Evolutionary conservation across 371 early-diverging fungal genomes (phyloP), one percentile per base, ranked within the genome.

Genomic region (Mortierella sp.): DNA sequence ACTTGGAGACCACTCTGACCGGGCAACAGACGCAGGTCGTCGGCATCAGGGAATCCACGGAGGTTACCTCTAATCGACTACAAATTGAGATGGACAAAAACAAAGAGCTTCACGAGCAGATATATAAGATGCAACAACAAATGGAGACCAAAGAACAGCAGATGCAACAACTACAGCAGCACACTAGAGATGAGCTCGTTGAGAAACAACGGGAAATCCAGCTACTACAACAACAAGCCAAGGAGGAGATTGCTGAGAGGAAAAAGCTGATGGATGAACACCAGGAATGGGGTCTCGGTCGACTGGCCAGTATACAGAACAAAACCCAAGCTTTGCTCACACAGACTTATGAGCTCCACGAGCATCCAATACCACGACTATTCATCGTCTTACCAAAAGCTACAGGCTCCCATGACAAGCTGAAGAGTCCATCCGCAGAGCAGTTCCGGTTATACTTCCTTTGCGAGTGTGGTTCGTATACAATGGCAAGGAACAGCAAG

Each of bases 351-450:
- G 65, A 57, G 7, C 29, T 64, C 7, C 57, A 64, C 40, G 57
- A 57, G 45, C 57, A 57, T 19, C 56, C 57, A 16, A 56, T 50
- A 22, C 64, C 64, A 16, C 49, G 57, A 16, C 65, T 64, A 5
- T 64, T 64, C 14, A 45, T 57, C 16, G 29, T 64, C 17, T 46
- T 64, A 0, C 65, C 65, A 6, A 31, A 10, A 6, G 13, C 41
- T 19, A 29, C 9, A 27, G 19, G 6, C 6, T 13, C 8, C 55
- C 45, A 19, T 39, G 44, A 44, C 44, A 44, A 17, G 44, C 44
- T 44, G n/a, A n/a, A 4, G n/a, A 44, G 17, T n/a, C 44, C 17
- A 7, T 44, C 17, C 44, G 7, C 44, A 44, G 19, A 49, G 29
- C 45, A 27, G 34, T 63, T 49, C 31, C 63, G 63, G 24, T 43